Evolutionary conservation across 805 yeast species (phyloP), one percentile per base, ranked within the genome.

Genomic region (Novakomyces olei): DNA sequence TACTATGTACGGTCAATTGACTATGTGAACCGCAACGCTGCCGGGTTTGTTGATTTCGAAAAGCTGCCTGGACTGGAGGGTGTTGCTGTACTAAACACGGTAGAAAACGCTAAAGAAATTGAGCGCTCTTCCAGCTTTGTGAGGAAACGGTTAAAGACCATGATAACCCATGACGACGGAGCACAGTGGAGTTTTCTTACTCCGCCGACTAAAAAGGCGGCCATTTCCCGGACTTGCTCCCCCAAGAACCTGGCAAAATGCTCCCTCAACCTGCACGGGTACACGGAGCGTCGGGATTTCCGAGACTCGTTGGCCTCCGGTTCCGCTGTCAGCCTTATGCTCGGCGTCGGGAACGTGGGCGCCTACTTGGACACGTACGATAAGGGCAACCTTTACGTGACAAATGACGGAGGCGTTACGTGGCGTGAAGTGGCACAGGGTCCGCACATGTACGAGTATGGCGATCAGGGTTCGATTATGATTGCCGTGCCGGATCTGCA

Each of bases 281-380:
- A 65, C 50, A 83, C 95, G 1, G 95, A 85, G 49, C 62, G 94
- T 40, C 54, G 55, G 2, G 95, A 83, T 49, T 63, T 65, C 35
- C 65, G 93, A 44, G 95, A 85, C 46, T 73, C 92, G 0, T 78
- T 59, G 42, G 75, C 92, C 0, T 81, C 96, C 0, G 70, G 78
- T 0, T 73, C 93, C 6, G 96, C 96, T 0, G 61, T 74, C 14
- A 98, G 98, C 1, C 54, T 81, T 54, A 54, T 85, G 63, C 59
- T 88, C 41, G 95, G 76, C n/a, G 68, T 76, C n/a, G 98, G 98
- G 19, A 81, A 76, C 47, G 93, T 80, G 32, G 96, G 95, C 5
- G 65, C 61, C 19, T 38, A 43, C 5, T 54, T 85, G 34, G 55
- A 52, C 4, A 53, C 65, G 5, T 50, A 53, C 34, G 58, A 61